Evolutionary conservation across 1,139 yeast genomes (phyloP), one percentile per base, ranked within the genome.

Genomic region (Candida freyschussii): DNA sequence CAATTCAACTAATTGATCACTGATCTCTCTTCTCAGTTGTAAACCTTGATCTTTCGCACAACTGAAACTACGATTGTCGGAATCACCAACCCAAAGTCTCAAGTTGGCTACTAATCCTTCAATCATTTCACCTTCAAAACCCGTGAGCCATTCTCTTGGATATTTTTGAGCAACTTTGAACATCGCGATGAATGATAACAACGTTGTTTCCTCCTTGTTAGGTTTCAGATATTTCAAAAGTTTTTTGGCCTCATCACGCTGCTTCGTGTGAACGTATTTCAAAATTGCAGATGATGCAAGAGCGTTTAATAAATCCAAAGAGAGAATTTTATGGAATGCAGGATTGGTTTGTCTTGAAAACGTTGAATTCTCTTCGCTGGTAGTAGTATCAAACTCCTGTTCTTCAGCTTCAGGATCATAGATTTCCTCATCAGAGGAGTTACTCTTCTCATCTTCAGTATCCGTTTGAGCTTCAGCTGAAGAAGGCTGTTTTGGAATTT

Each of bases 21-120:
- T 47, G 8, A 50, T 47, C 30, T 48, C 50, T 32, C 50, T 47
- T 30, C 45, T 48, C 34, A 50, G 32, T 24, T 42, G 40, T 12
- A 47, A 19, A 1, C 47, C 47, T 18, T 33, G 44, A 23, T 42
- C 50, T 16, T 40, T 34, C 13, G 39, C 29, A 27, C 45, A 51
- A 20, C 35, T 38, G 20, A 48, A 50, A 21, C 41, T 44, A n/a
- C 29, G 13, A 24, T 47, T 46, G 18, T 27, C 27, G 7, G 46
- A 34, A 27, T 45, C 50, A 13, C 55, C 53, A 34, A 45, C 40
- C 55, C 55, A 50, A 17, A 48, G 24, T 39, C 55, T 47, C 24
- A 50, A 28, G n/a, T 36, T 34, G n/a, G 34, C 43, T 23, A 42
- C 37, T 3, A 50, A 22, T 11, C 38, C 38, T 22, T 47, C 48